Evolutionary conservation across 257 asterid species (phyloP).

Genomic region (Nicotiana noctiflora): DNA sequence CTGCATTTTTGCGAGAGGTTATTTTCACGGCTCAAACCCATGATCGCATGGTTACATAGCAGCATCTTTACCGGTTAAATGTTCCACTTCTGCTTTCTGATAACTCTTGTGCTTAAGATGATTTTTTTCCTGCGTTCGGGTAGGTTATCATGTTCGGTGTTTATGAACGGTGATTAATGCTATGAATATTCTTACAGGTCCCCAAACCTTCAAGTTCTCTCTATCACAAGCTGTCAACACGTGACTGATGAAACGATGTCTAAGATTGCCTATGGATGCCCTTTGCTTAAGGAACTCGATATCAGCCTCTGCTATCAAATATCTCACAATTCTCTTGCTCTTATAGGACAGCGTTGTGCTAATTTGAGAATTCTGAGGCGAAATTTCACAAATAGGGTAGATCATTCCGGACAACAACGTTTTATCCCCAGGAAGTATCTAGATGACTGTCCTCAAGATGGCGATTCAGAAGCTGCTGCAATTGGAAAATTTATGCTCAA

Average conservation of each 20-base stretch:
- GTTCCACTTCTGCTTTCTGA: too few relatives aligned
- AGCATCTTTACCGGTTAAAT: too few relatives aligned
- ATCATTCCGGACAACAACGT: slow-evolving; percentile 54
- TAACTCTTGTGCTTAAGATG: background rate
- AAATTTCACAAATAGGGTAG: slow-evolving; percentile 71
- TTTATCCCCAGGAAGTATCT: slow-evolving; percentile 57
- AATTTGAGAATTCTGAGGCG: slow-evolving; percentile 38
- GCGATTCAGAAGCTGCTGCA: slow-evolving; percentile 74
- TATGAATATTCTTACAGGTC: slow-evolving; percentile 39
- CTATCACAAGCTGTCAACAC: slow-evolving; percentile 62
- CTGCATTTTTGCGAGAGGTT: too few relatives aligned
- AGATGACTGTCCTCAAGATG: slow-evolving; percentile 75
- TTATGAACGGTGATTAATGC: background rate
- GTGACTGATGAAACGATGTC: slow-evolving; percentile 49
- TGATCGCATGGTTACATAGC: too few relatives aligned
- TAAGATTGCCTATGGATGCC: slow-evolving; percentile 53
- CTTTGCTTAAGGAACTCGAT: slow-evolving; percentile 65
- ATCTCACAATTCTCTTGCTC: slow-evolving; percentile 56
- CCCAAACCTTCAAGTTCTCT: slow-evolving; percentile 67
- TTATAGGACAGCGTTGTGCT: slow-evolving; percentile 49
- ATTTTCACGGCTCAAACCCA: too few relatives aligned
- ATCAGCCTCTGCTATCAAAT: slow-evolving; percentile 77
- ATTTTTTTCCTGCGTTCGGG: background rate
- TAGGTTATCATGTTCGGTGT: background rate
- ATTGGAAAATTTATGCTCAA: slow-evolving; percentile 63